Evolutionary conservation across 768 basidiomycete genomes (phyloP).

Genomic region (Russula sp.): DNA sequence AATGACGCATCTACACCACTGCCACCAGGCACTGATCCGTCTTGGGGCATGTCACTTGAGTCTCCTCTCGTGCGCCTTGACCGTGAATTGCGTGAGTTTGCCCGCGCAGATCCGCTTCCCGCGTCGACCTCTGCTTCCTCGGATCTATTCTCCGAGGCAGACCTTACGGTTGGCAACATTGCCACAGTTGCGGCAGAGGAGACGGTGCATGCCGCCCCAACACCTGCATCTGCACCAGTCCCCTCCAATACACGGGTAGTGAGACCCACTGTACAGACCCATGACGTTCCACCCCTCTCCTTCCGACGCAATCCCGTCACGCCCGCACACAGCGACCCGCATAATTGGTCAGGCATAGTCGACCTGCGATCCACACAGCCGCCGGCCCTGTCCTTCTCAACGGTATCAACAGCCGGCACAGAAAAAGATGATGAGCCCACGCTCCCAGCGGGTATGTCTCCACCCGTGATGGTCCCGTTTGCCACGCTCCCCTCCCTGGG

Average conservation of each 20-base stretch:
- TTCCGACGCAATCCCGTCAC: slow-evolving; percentile 54
- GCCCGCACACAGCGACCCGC: slow-evolving; percentile 49
- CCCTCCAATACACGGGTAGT: not conserved
- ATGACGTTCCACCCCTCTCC: slow-evolving; percentile 49
- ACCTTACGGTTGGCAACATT: not conserved
- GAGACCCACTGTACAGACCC: slow-evolving; percentile 26
- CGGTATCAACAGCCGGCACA: slow-evolving; percentile 36
- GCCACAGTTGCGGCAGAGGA: not conserved
- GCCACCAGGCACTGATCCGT: slow-evolving; percentile 39
- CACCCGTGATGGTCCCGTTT: slow-evolving; percentile 47
- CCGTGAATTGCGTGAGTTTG: slow-evolving; percentile 57
- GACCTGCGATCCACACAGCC: slow-evolving; percentile 53
- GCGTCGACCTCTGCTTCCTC: slow-evolving; percentile 29
- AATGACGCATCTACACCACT: slow-evolving; percentile 10
- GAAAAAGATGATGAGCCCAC: slow-evolving; percentile 49
- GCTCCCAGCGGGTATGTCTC: slow-evolving; percentile 56
- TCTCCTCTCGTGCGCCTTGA: slow-evolving; percentile 68
- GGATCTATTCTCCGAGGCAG: slow-evolving; percentile 32
- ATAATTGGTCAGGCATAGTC: slow-evolving; percentile 70
- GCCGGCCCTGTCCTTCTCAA: slow-evolving; percentile 35
- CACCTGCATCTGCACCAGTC: not conserved
- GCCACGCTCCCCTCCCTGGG: slow-evolving; percentile 40
- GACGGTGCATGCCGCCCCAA: not conserved
- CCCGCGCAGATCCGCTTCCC: slow-evolving; percentile 41
- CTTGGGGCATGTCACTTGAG: slow-evolving; percentile 74